Percentiles rank a stretch among this genome's conserved stretches.
phyloP scores from a whole-genome alignment of 495 filamentous ascomycete species.

The Cercophora scortea region DNA sequence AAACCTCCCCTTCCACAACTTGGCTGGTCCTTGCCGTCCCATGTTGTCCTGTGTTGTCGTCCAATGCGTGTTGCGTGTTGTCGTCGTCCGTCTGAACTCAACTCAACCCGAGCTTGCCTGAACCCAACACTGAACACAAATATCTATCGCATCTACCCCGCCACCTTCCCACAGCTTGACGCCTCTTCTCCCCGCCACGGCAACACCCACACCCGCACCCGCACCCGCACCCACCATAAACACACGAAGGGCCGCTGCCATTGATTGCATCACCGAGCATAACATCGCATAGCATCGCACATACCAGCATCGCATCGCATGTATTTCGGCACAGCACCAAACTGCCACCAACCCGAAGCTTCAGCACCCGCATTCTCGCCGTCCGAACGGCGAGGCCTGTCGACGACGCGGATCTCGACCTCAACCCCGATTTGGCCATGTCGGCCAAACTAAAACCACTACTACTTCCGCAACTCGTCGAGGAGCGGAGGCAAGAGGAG shows the following conservation, averaged over 20 bases:
- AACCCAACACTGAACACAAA: constrained; percentile 9
- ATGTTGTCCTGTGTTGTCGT: constrained; percentile 1
- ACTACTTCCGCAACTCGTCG: constrained; percentile 42
- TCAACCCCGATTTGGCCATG: constrained; percentile 23
- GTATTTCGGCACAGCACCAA: not conserved
- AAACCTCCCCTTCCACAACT: not conserved
- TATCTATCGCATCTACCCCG: constrained; percentile 10
- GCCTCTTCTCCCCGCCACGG: not conserved
- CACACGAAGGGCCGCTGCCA: too few relatives aligned
- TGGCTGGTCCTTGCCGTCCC: not conserved
- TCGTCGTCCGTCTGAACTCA: not conserved
- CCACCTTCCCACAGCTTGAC: constrained; percentile 5
- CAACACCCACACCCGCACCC: not conserved
- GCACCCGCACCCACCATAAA: not conserved
- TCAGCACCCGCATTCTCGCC: not conserved
- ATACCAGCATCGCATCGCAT: too few relatives aligned
- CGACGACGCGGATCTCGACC: not conserved
- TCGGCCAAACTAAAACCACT: constrained; percentile 44
- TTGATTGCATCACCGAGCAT: too few relatives aligned
- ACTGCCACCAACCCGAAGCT: not conserved
- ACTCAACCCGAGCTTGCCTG: not conserved
- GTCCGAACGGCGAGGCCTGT: not conserved
- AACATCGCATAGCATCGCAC: too few relatives aligned
- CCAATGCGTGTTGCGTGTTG: not conserved
- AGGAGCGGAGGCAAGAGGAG: constrained; percentile 40